Evolutionary conservation across 176 grass and related monocot species (phyloP).

Genomic region (Oryza punctata): DNA sequence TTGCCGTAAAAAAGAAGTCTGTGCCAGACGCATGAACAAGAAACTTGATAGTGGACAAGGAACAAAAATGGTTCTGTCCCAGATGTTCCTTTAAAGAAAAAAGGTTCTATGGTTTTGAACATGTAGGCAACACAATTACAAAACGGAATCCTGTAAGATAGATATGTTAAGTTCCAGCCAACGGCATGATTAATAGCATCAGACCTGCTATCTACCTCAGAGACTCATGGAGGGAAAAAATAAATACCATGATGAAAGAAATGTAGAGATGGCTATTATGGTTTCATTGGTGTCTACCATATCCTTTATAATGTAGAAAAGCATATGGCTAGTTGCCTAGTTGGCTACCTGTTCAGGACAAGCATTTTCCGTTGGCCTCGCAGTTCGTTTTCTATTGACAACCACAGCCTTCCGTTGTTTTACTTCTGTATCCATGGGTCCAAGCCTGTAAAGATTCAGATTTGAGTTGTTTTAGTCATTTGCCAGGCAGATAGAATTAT

Average conservation of each 20-base stretch:
- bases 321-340: not conserved
- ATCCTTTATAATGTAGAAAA: constrained; percentile 18
- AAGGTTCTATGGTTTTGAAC: not conserved
- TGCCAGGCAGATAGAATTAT: not conserved
- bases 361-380: constrained; percentile 68
- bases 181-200: constrained; percentile 11
- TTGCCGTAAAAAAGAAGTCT: not conserved
- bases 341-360: constrained; percentile 71
- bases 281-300: constrained; percentile 3
- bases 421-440: constrained; percentile 86
- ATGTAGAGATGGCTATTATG: not conserved
- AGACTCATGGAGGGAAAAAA: not conserved
- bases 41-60: not conserved
- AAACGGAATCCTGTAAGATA: not conserved
- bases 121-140: not conserved
- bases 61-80: not conserved
- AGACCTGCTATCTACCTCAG: not conserved
- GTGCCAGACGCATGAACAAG: not conserved
- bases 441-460: constrained; percentile 62
- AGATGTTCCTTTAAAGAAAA: constrained; percentile 5
- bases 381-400: constrained; percentile 54
- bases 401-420: constrained; percentile 54
- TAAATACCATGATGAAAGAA: constrained; percentile 13
- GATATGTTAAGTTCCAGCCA: not conserved
- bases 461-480: constrained; percentile 1